Percentiles rank a stretch among this genome's conserved stretches.
Evolutionary conservation across 129 eudicot genomes (phyloP).

Genomic region (Logfia minima): DNA sequence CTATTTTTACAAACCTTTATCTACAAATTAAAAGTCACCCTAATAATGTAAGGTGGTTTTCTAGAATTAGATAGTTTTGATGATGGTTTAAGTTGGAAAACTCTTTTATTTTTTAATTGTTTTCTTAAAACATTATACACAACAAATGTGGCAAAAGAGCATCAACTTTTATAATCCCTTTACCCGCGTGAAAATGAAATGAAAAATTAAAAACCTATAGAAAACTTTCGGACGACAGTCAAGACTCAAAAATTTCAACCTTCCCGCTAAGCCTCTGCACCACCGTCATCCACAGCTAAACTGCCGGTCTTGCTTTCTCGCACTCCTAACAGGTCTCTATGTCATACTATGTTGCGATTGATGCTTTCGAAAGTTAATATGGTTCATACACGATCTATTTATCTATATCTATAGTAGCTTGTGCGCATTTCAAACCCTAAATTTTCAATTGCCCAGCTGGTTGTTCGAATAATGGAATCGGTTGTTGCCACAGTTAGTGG

Average conservation of each 20-base stretch:
- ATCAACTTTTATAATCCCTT: too few species aligned
- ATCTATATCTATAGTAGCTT: neutral
- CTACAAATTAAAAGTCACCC: too few species aligned
- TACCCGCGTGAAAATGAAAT: neutral
- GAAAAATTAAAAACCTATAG: neutral
- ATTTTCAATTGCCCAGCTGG: neutral
- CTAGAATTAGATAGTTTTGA: too few species aligned
- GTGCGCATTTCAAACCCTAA: slow-evolving; percentile 14
- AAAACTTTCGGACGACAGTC: neutral
- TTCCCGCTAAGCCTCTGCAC: slow-evolving; percentile 45
- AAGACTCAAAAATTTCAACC: slow-evolving; percentile 35
- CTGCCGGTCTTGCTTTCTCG: slow-evolving; percentile 24
- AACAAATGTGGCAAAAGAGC: too few species aligned
- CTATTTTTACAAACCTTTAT: too few species aligned
- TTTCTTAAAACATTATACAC: too few species aligned
- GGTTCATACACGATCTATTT: neutral
- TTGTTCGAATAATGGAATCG: slow-evolving; percentile 52
- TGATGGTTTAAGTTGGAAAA: too few species aligned
- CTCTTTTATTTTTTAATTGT: too few species aligned
- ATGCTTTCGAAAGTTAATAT: neutral
- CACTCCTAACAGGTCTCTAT: slow-evolving; percentile 29
- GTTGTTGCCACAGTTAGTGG: slow-evolving; percentile 91
- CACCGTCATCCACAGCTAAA: slow-evolving; percentile 23
- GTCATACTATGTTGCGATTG: neutral
- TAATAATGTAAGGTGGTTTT: too few species aligned